Evolutionary conservation across 2,329 filamentous ascomycete species (phyloP).

Genomic region (Sporothrix brunneoviolacea): DNA sequence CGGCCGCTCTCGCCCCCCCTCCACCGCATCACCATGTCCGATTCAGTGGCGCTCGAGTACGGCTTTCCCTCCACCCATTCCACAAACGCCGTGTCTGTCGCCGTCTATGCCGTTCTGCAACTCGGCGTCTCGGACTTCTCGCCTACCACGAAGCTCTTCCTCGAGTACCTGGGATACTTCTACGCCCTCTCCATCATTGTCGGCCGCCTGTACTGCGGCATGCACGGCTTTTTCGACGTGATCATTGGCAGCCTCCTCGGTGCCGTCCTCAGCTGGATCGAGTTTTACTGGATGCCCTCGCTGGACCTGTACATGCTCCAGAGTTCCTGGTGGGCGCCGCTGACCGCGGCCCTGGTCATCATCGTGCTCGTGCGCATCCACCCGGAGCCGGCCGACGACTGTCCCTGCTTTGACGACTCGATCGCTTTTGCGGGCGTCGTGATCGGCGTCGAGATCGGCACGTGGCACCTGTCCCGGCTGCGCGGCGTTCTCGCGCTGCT

Average conservation of each 20-base stretch:
- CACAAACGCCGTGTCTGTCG: slow-evolving; percentile 92
- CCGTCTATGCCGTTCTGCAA: slow-evolving; percentile 66
- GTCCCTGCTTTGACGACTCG: slow-evolving; percentile 93
- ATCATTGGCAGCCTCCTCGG: slow-evolving; percentile 73
- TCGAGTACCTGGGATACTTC: slow-evolving; percentile 69
- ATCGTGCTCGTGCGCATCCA: slow-evolving; percentile 79
- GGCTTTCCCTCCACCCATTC: slow-evolving; percentile 97
- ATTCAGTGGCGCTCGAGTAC: slow-evolving; percentile 89
- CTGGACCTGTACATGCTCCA: slow-evolving; percentile 67
- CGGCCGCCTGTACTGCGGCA: slow-evolving; percentile 91
- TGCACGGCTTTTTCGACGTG: slow-evolving; percentile 96
- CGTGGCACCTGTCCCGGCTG: slow-evolving; percentile 70
- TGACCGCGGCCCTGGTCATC: slow-evolving; percentile 58
- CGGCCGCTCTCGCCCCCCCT: slow-evolving; percentile 87
- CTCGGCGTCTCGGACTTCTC: slow-evolving; percentile 60
- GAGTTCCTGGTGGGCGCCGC: slow-evolving; percentile 57
- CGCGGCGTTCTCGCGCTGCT: slow-evolving; percentile 36
- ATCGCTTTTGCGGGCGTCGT: slow-evolving; percentile 88
- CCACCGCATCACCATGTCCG: slow-evolving; percentile 94
- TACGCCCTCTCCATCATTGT: slow-evolving; percentile 87
- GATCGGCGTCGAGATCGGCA: slow-evolving; percentile 74
- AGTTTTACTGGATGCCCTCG: slow-evolving; percentile 52
- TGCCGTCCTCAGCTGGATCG: slow-evolving; percentile 52
- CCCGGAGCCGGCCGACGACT: slow-evolving; percentile 93
- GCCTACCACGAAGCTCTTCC: slow-evolving; percentile 48